These are phyloP conservation scores for Jaltomata sinuosa DNA, from an alignment of 257 asterid species.

Conservation along the genomic window DNA sequence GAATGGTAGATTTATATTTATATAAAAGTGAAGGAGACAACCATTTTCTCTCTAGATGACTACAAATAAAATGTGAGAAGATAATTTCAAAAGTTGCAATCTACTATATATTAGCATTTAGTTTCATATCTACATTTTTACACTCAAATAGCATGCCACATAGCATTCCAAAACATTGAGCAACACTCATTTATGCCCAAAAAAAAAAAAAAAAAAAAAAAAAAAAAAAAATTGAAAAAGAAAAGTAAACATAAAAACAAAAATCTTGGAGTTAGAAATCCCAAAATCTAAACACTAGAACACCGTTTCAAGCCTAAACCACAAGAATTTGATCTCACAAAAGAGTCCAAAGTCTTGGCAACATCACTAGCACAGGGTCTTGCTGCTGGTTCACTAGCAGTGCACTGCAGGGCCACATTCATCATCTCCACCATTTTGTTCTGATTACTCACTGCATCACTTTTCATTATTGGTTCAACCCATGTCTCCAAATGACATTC, in stretches of 20 bases:
- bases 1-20: not conserved
- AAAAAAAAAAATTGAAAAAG: not conserved
- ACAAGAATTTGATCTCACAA: conserved; percentile 35
- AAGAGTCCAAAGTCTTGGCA: conserved; percentile 36
- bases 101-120: not conserved
- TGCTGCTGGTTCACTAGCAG: conserved; percentile 54
- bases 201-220: conserved; percentile 1
- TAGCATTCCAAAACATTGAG: conserved; percentile 31
- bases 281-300: conserved; percentile 13
- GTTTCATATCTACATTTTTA: conserved; percentile 14
- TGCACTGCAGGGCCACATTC: conserved; percentile 77
- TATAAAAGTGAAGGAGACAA: not conserved
- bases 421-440: conserved; percentile 59
- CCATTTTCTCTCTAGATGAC: not conserved
- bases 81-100: not conserved
- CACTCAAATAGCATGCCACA: conserved; percentile 21
- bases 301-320: conserved; percentile 34
- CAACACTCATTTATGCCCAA: conserved; percentile 7
- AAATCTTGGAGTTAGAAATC: conserved; percentile 7
- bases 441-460: conserved; percentile 16
- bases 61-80: not conserved
- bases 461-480: conserved; percentile 49
- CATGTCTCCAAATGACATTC: conserved; percentile 70
- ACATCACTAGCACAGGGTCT: conserved; percentile 47
- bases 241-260: not conserved